phyloP scores from a whole-genome alignment of 768 basidiomycete species.

The Lactarius psammicola region DNA sequence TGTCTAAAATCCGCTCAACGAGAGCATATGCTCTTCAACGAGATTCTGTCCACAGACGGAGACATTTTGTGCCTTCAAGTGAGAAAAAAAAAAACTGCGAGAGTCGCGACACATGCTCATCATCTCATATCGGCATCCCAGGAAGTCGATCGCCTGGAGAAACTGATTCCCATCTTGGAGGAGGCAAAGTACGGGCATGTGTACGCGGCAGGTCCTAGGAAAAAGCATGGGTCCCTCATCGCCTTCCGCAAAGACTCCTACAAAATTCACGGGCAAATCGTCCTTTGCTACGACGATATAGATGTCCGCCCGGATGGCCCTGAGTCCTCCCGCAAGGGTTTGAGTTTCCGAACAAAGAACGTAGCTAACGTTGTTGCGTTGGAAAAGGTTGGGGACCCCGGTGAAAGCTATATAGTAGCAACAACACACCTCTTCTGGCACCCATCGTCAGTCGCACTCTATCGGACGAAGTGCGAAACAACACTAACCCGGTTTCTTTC shows the following conservation, averaged over 20 bases:
- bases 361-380: slow-evolving; percentile 76
- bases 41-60: slow-evolving; percentile 68
- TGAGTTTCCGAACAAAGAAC: slow-evolving; percentile 73
- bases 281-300: slow-evolving; percentile 70
- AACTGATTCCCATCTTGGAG: slow-evolving; percentile 65
- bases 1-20: slow-evolving; percentile 76
- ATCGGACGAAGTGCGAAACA: background rate
- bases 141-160: slow-evolving; percentile 86
- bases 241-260: slow-evolving; percentile 61
- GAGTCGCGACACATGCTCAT: background rate
- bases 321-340: slow-evolving; percentile 45
- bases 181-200: slow-evolving; percentile 61
- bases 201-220: slow-evolving; percentile 67
- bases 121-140: slow-evolving; percentile 35
- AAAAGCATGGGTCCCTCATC: slow-evolving; percentile 86
- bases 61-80: slow-evolving; percentile 90
- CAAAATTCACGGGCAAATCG: slow-evolving; percentile 43
- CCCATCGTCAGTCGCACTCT: slow-evolving; percentile 57
- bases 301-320: slow-evolving; percentile 44
- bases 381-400: slow-evolving; percentile 39
- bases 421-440: slow-evolving; percentile 98
- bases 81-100: slow-evolving; percentile 25
- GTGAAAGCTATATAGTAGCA: slow-evolving; percentile 66
- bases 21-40: slow-evolving; percentile 71
- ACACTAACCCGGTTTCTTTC: slow-evolving; percentile 1